Evolutionary conservation across 306 rosid species (phyloP), one percentile per base, ranked within the genome.

Genomic region (Luffa aegyptiaca): DNA sequence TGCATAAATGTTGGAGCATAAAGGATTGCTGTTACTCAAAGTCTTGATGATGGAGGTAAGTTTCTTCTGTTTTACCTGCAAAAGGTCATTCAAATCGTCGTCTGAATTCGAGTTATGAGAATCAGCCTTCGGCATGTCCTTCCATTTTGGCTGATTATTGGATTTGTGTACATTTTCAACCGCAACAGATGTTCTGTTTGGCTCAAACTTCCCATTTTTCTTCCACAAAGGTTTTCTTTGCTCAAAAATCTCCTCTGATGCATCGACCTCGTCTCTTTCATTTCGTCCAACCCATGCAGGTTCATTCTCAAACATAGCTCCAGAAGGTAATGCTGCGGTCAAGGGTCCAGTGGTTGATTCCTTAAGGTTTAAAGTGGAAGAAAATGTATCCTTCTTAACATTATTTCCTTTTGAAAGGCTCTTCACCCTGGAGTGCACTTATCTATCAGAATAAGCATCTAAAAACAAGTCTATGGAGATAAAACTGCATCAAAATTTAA

Each of bases 371-470:
- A 89, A 76, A 69, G 87, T 90, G 14, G 97, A 81, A 35, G 98
- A 83, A 62, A 92, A 76, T 53, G 84, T 82, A 66, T 96, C 98
- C 88, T 93, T 96, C 91, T 96, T 96, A 3, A 88, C 81, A 83
- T 81, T 96, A 86, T 79, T 93, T 76, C 98, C 96, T 81, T 96
- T 96, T 0, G 99, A 96, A 68, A 96, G 87, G 84, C 98, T 96
- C 86, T 96, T 96, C 80, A 96, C 99, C 89, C 99, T 96, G 87
- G 53, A 84, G 51, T 51, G 56, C 71, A 79, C 79, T 64, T 85
- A 52, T 72, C 80, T 46, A 75, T 83, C 78, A 72, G 72, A 26
- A 65, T 5, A 57, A 65, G 61, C 12, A 17, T 65, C 52, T 6
- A 66, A 21, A 49, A 64, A 64, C 35, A 57, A 61, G 58, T 79